Percentiles rank a stretch among this genome's conserved stretches.
These are phyloP conservation scores for Uronychia binucleata DNA, from an alignment of 73 alveolate genomes.

Conservation along the genomic window DNA sequence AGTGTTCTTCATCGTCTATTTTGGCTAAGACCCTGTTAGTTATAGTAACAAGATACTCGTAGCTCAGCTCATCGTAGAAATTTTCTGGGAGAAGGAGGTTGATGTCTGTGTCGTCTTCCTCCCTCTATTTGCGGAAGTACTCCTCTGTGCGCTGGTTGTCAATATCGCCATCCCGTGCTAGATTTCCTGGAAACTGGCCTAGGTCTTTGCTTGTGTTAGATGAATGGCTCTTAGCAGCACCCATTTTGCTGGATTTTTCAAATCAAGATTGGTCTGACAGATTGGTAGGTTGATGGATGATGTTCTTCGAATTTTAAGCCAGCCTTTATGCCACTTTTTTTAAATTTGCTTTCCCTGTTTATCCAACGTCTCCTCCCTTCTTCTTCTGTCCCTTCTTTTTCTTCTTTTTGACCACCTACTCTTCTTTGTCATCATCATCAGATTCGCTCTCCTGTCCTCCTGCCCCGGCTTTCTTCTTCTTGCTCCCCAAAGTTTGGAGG, in stretches of 20 bases:
- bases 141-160: neutral
- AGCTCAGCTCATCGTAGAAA: neutral
- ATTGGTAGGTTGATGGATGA: neutral
- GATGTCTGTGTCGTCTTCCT: neutral
- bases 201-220: neutral
- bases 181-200: neutral
- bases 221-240: neutral
- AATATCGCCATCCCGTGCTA: neutral
- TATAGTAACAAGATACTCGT: neutral
- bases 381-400: neutral
- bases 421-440: neutral
- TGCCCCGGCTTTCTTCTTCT: neutral
- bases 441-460: neutral
- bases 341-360: too few relatives aligned
- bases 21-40: neutral
- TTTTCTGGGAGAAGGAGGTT: neutral
- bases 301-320: neutral
- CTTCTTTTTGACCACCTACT: neutral
- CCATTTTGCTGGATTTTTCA: neutral
- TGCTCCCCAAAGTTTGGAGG: neutral
- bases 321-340: too few relatives aligned
- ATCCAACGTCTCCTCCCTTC: too few relatives aligned
- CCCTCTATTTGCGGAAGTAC: neutral
- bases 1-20: neutral
- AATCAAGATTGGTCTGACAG: neutral